Base-by-base conservation (phyloP, 1,284 basidiomycete genomes). In the Ceratobasidium sp. region DNA sequence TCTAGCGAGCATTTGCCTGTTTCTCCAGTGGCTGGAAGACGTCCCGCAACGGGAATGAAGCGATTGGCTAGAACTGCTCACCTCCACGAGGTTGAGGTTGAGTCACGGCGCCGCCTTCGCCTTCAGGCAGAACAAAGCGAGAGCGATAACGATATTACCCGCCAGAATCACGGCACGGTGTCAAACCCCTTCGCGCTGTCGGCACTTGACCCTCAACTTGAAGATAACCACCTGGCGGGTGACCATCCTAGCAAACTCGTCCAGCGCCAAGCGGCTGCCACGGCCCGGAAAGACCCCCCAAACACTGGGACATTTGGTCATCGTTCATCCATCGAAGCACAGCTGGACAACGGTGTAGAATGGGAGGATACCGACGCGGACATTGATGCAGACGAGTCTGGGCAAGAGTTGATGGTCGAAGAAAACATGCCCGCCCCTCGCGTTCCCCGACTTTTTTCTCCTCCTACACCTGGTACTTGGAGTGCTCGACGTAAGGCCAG, bases 1-100 rank as follows among this genome's bases (percentile, higher is more conserved):
- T 53, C 68, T 29, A 60, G 34, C 38, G 56, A 57, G 29, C 57
- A 62, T 32, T 52, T 69, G 25, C 31, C 29, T 54, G 20, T n/a
- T 10, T 27, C 32, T 5, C 47, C 35, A 12, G 45, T 27, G 20
- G 22, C 29, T 1, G 68, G 68, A 25, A 56, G 40, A 35, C 35
- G 56, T 17, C 47, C 68, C 34, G 57, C 53, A 22, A 35, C 53
- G 1, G 57, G 43, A n/a, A 50, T 42, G 45, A 53, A 56, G 43
- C 57, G 68, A 52, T 43, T 72, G n/a, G 71, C 71, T 20, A 70
- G 65, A 47, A 72, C 69, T n/a, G 60, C 71, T 5, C 71, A 72
- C 32, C 35, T 72, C 12, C 71, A 72, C 53, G 71, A 72, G 40
- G 53, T 67, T 32, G 58, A 69, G 35, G 22, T 54, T 31, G 56